Base-by-base conservation (phyloP, 116 monocot species). In the Dioscorea cayenensis region DNA sequence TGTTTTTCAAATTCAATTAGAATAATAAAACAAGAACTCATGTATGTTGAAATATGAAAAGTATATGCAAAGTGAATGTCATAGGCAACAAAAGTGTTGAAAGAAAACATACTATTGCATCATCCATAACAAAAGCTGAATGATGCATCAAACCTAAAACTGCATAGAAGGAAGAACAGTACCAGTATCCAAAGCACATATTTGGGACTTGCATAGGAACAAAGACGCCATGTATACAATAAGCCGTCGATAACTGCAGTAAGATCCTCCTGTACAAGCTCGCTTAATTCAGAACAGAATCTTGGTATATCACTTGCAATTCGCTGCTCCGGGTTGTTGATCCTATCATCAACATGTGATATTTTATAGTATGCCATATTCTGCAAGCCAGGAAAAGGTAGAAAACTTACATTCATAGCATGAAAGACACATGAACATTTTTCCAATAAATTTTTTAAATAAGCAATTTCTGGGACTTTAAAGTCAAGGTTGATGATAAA, bases 181-280 rank as follows among this genome's bases (percentile, higher is more conserved):
- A 95, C 95, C 92, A 96, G 80, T 72, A 96, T 96, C 92, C 92
- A 96, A n/a, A 92, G 64, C 29, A 92, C 78, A 88, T 92, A 96
- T 92, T 96, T 96, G 66, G 96, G 96, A 76, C 92, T 92, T 55
- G 96, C 89, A 84, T 95, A 95, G 74, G 95, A 92, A 85, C 95
- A 95, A n/a, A 95, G 90, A 23, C 90, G 92, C 92, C 92, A 95
- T 12, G 92, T 89, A 81, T 95, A 95, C 9, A 95, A 73, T 10
- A 95, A 65, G 25, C 85, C 92, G 77, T 95, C 95, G 48, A 87
- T 70, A 67, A 95, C 85, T 52, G 95, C 92, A 72, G 72, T 78
- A 48, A 95, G 85, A 82, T 95, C 95, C 14, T 92, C 96, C 79
- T 92, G 92, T 77, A 92, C 78, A 84, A 95, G 87, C 66, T 96